Base-by-base conservation (phyloP, 148 eudicot genomes). In the Amaranthus palmeri region DNA sequence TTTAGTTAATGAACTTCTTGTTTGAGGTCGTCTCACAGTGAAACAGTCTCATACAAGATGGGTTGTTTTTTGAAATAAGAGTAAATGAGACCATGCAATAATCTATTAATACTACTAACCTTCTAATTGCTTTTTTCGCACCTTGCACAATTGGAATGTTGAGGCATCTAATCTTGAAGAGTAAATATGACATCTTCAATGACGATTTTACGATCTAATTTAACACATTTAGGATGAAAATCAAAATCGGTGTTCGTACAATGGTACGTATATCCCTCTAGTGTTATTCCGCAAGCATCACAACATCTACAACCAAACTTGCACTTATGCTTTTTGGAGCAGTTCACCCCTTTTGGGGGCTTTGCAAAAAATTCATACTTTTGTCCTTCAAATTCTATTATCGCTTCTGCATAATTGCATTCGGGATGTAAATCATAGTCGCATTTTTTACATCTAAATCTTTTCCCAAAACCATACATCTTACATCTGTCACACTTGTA, bases 231-330 rank as follows among this genome's bases (percentile, higher is more conserved):
- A 9, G 82, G 78, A 25, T 79, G 82, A 41, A 74, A 70, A 49
- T 79, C 82, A 42, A 7, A 44, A 2, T 51, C 70, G 0, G 11
- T 12, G 1, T 64, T 50, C 9, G 10, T 0, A 47, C 68, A 56
- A 41, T 74, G 82, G 61, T 79, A 79, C 2, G 64, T 74, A 3
- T 64, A 74, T 4, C 78, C 82, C 54, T 18, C 12, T 42, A 74
- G 17, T 0, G 70, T 55, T 78, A 49, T 56, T 45, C 67, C 78
- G 36, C 74, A 74, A 5, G 76, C 82, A 41, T 74, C 74, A 42
- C 78, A 74, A 47, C 72, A 47, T 54, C 72, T 58, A 61, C 70
- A 65, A 10, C 56, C 17, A 10, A 15, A 73, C 8, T 55, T 54
- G n/a, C n/a, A n/a, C n/a, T 25, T 0, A 41, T 45, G 59, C 14